These are phyloP conservation scores for Calycina herbarum DNA, from an alignment of 2,329 filamentous ascomycete genomes.

Conservation along the genomic window DNA sequence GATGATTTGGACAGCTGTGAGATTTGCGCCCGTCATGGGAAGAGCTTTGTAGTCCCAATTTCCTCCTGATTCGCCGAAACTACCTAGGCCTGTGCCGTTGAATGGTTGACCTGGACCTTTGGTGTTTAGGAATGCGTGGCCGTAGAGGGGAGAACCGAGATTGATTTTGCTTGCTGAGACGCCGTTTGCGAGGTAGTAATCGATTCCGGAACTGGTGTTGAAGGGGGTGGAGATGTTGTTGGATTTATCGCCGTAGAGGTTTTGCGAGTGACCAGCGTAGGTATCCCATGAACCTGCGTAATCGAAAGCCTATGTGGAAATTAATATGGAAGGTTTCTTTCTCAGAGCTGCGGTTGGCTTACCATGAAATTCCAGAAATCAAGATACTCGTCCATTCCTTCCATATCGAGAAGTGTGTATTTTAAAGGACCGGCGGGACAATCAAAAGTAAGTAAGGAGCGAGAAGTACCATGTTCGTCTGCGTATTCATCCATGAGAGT, in stretches of 20 bases:
- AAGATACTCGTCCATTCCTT: conserved; percentile 47
- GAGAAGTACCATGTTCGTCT: conserved; percentile 45
- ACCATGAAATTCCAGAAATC: conserved; percentile 45
- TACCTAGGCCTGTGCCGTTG: conserved; percentile 63
- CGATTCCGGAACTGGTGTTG: conserved; percentile 63
- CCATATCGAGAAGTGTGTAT: conserved; percentile 48
- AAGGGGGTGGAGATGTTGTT: conserved; percentile 66
- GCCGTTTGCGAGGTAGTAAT: conserved; percentile 53
- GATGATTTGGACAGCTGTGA: conserved; percentile 52
- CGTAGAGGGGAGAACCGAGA: conserved; percentile 78
- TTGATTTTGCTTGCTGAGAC: conserved; percentile 66
- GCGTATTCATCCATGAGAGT: conserved; percentile 49
- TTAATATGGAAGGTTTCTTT: conserved; percentile 53
- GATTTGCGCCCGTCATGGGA: conserved; percentile 57
- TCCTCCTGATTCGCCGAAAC: conserved; percentile 65
- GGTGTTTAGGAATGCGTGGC: conserved; percentile 66
- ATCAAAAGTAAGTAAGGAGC: conserved; percentile 54
- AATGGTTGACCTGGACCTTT: conserved; percentile 63
- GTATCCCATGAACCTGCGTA: conserved; percentile 52
- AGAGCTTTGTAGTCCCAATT: conserved; percentile 81
- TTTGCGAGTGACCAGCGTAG: conserved; percentile 60
- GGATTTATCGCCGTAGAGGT: conserved; percentile 58
- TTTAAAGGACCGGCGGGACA: conserved; percentile 49
- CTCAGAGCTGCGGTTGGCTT: conserved; percentile 49
- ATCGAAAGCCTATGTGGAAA: conserved; percentile 48